A percentile compares a stretch with the other conserved stretches of the same genome.
phyloP scores from a whole-genome alignment of 495 filamentous ascomycete species.

The Xylaria palmicola region DNA sequence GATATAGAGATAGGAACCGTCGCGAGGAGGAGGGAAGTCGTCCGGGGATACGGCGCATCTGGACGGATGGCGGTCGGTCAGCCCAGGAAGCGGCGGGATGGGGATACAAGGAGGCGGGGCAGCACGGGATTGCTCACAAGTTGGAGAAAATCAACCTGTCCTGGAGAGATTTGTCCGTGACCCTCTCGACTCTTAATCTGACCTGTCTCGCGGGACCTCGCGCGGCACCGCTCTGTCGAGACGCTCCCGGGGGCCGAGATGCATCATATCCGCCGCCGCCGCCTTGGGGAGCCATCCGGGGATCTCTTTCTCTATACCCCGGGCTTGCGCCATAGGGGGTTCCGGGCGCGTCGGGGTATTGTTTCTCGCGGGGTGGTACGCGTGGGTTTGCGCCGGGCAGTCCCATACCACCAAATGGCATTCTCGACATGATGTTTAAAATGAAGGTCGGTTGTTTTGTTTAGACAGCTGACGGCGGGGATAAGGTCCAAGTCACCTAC shows the following conservation, averaged over 20 bases:
- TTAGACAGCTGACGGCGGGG: no score
- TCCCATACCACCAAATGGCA: slow-evolving; percentile 13
- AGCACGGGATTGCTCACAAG: slow-evolving; percentile 7
- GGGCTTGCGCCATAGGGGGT: not conserved
- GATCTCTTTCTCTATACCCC: slow-evolving; percentile 15
- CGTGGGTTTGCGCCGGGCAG: slow-evolving; percentile 12
- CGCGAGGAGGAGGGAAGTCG: slow-evolving; percentile 40
- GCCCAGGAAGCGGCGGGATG: not conserved
- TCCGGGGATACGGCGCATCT: slow-evolving; percentile 43
- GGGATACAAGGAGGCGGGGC: not conserved
- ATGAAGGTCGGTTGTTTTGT: not conserved
- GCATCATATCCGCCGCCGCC: slow-evolving; percentile 11
- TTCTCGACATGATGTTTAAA: slow-evolving; percentile 8
- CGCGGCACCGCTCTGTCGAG: slow-evolving; percentile 1
- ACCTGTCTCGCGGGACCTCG: slow-evolving; percentile 12
- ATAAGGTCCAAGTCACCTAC: no score
- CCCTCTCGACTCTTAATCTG: slow-evolving; percentile 4
- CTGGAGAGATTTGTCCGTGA: slow-evolving; percentile 9
- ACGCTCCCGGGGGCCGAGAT: not conserved
- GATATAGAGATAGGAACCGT: slow-evolving; percentile 40
- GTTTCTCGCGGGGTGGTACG: slow-evolving; percentile 9
- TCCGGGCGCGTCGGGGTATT: slow-evolving; percentile 3
- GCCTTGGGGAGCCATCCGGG: slow-evolving; percentile 2
- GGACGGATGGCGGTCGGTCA: not conserved
- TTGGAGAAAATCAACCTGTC: slow-evolving; percentile 16